phyloP scores from a whole-genome alignment of 148 eudicot genomes.

The Fagopyrum tataricum region DNA sequence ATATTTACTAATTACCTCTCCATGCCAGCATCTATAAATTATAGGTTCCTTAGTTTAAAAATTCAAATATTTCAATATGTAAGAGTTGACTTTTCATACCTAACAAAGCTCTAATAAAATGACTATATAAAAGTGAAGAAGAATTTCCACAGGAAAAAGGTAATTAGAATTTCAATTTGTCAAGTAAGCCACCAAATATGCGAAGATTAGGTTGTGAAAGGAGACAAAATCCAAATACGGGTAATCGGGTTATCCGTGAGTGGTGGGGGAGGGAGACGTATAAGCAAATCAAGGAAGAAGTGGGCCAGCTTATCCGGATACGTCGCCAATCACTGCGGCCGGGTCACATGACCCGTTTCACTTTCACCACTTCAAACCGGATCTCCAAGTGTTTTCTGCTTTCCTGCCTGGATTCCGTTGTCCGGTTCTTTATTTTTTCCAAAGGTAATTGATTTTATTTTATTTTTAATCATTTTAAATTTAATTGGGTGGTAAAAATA shows the following conservation, averaged over 20 bases:
- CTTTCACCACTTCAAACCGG: no score
- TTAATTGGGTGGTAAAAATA: background rate
- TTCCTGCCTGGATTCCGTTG: background rate
- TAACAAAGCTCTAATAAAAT: no score
- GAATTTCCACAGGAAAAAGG: no score
- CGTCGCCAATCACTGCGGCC: constrained; percentile 5
- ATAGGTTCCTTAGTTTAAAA: no score
- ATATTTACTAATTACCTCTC: no score
- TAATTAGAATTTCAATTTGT: no score
- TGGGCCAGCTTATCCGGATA: background rate
- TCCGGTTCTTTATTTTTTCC: background rate
- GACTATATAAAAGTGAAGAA: no score
- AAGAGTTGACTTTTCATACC: no score
- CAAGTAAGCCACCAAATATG: no score
- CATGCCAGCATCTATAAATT: no score
- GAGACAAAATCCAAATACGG: background rate
- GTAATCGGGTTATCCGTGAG: background rate
- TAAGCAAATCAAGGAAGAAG: constrained; percentile 7
- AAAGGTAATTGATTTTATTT: no score
- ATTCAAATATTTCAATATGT: no score
- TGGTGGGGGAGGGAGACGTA: background rate
- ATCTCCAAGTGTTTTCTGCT: background rate
- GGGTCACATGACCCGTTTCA: background rate
- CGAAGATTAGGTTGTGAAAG: background rate
- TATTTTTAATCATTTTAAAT: background rate